Percentiles rank a stretch among this genome's conserved stretches.
These are phyloP conservation scores for Schizonepeta tenuifolia DNA, from an alignment of 257 asterid species.

Conservation along the genomic window DNA sequence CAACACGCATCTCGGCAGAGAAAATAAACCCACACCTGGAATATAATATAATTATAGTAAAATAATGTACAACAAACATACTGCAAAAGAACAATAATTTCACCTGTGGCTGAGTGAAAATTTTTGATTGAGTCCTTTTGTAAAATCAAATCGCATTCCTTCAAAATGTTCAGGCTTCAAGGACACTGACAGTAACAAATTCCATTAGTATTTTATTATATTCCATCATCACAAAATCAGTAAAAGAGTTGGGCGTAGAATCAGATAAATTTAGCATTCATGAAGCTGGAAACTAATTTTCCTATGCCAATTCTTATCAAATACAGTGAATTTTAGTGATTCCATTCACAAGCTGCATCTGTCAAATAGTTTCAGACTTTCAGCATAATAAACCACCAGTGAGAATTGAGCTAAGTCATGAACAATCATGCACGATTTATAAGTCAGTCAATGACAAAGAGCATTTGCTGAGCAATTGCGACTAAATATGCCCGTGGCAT, in stretches of 20 bases:
- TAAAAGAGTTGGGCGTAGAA: neutral
- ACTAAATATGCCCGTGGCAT: neutral
- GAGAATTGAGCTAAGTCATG: constrained; percentile 2
- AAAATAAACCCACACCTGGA: constrained; percentile 5
- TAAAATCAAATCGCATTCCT: constrained; percentile 96
- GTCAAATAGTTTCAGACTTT: neutral
- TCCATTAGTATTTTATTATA: constrained; percentile 12
- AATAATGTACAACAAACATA: neutral
- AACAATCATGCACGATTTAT: neutral
- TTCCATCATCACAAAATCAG: neutral
- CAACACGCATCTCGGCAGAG: constrained; percentile 13
- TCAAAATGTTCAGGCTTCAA: constrained; percentile 98
- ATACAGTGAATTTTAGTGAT: neutral
- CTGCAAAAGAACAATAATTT: constrained; percentile 12
- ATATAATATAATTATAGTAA: neutral
- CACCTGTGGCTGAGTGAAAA: constrained; percentile 98
- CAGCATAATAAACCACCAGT: neutral
- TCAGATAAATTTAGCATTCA: neutral
- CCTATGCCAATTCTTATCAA: neutral
- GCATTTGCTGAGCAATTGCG: constrained; percentile 5
- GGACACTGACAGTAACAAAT: constrained; percentile 70
- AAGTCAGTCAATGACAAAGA: neutral
- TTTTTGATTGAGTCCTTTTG: constrained; percentile 88
- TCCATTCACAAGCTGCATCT: neutral
- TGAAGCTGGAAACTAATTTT: constrained; percentile 8